A percentile compares a stretch with the other conserved stretches of the same genome.
Conservation (phyloP, 805 yeast species). For the baker's yeast (Saccharomyces cerevisiae) region DNA sequence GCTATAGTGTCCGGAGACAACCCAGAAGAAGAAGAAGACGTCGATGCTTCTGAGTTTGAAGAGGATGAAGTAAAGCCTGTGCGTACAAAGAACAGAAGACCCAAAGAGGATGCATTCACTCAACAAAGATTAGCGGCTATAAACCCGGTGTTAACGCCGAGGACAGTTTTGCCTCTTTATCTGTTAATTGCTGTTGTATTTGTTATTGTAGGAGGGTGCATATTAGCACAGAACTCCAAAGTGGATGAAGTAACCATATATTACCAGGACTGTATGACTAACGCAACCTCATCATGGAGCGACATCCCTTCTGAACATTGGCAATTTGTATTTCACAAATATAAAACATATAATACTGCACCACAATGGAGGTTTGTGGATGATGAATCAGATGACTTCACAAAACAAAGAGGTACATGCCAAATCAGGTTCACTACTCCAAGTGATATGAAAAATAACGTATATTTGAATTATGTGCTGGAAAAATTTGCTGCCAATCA, state of each 20-base stretch:
- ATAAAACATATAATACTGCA: slow-evolving; percentile 27
- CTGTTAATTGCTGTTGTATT: slow-evolving; percentile 67
- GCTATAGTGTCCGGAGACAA: slow-evolving; percentile 4
- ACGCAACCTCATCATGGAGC: slow-evolving; percentile 40
- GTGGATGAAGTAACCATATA: slow-evolving; percentile 69
- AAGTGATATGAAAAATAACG: slow-evolving; percentile 59
- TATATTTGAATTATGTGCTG: slow-evolving; percentile 69
- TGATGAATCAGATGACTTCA: slow-evolving; percentile 33
- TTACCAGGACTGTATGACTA: slow-evolving; percentile 59
- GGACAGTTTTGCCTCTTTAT: slow-evolving; percentile 76
- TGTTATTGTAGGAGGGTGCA: slow-evolving; percentile 84
- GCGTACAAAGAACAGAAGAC: slow-evolving; percentile 49
- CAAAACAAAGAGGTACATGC: slow-evolving; percentile 54
- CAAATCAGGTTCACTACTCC: slow-evolving; percentile 69
- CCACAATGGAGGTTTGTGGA: slow-evolving; percentile 67
- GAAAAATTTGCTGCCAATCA: slow-evolving; percentile 92
- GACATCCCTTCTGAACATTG: slow-evolving; percentile 53
- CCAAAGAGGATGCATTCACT: slow-evolving; percentile 66
- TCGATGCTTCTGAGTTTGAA: slow-evolving; percentile 31
- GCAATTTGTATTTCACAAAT: slow-evolving; percentile 46
- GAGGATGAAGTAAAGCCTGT: slow-evolving; percentile 33
- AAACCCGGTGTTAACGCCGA: slow-evolving; percentile 84
- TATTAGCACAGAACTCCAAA: slow-evolving; percentile 58
- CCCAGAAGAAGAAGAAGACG: slow-evolving; percentile 26
- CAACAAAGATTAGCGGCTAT: slow-evolving; percentile 53